Evolutionary conservation across 331 rosid species (phyloP).

Genomic region (Phaseolus coccineus): DNA sequence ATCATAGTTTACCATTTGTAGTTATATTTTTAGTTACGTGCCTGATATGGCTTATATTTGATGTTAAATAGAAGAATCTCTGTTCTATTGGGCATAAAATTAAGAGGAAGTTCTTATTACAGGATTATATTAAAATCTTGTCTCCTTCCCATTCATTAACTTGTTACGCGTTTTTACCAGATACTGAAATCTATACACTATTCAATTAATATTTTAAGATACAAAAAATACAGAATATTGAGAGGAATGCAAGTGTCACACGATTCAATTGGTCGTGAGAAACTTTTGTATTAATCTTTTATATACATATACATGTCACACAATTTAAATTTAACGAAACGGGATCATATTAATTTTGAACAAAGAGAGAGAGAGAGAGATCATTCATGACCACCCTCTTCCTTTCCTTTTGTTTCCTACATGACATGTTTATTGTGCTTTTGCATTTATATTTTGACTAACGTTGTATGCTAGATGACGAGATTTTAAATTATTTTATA

Average conservation of each 20-base stretch:
- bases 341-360: neutral
- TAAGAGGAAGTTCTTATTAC: neutral
- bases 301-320: neutral
- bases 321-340: neutral
- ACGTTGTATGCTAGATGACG: neutral
- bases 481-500: too few relatives aligned
- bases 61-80: neutral
- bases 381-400: neutral
- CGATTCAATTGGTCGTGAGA: neutral
- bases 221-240: neutral
- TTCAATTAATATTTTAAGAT: neutral
- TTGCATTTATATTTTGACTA: neutral
- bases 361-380: neutral
- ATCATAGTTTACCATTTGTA: neutral
- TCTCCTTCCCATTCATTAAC: neutral
- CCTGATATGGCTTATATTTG: neutral
- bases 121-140: neutral
- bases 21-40: neutral
- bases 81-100: neutral
- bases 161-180: neutral
- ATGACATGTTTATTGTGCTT: neutral
- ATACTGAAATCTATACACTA: neutral
- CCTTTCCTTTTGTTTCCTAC: neutral
- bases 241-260: neutral
- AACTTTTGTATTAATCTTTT: neutral